Percentiles rank a stretch among this genome's conserved stretches.
Evolutionary conservation across 2,329 filamentous ascomycete species (phyloP).

Genomic region (Aureobasidium sp.): DNA sequence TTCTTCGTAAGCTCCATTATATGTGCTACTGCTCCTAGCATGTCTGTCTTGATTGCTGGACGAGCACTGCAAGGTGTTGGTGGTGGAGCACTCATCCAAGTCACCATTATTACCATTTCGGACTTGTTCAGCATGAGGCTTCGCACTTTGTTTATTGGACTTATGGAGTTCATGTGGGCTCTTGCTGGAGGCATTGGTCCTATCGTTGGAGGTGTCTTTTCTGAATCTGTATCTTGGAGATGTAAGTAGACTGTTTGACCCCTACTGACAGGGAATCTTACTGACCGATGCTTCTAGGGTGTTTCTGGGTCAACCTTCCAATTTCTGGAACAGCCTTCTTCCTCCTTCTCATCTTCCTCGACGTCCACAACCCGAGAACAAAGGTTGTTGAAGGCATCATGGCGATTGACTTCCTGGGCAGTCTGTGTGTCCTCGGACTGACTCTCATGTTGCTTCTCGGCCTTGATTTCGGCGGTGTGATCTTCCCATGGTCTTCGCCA

Average conservation of each 20-base stretch:
- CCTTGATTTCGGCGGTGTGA: slow-evolving; percentile 45
- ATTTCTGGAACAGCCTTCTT: slow-evolving; percentile 40
- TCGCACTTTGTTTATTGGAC: slow-evolving; percentile 37
- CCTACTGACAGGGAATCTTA: background rate
- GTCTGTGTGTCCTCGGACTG: slow-evolving; percentile 41
- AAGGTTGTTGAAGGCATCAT: slow-evolving; percentile 38
- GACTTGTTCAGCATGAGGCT: slow-evolving; percentile 44
- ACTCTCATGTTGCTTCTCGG: slow-evolving; percentile 45
- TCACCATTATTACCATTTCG: slow-evolving; percentile 45
- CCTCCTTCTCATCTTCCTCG: slow-evolving; percentile 43
- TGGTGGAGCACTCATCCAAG: slow-evolving; percentile 43
- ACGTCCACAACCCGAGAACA: slow-evolving; percentile 48
- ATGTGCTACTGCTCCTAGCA: slow-evolving; percentile 38
- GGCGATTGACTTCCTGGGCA: slow-evolving; percentile 48
- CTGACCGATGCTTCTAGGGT: background rate
- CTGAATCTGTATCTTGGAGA: slow-evolving; percentile 29
- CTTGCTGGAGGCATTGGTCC: slow-evolving; percentile 45
- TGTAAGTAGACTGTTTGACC: slow-evolving; percentile 13
- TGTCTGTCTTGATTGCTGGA: slow-evolving; percentile 45
- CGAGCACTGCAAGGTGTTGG: slow-evolving; percentile 46
- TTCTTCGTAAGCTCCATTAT: slow-evolving; percentile 44
- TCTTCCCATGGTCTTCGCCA: slow-evolving; percentile 45
- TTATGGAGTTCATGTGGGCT: slow-evolving; percentile 47
- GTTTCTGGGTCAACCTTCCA: slow-evolving; percentile 47
- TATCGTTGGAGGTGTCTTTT: slow-evolving; percentile 32